A percentile compares a stretch with the other conserved stretches of the same genome.
phyloP scores from a whole-genome alignment of 2,329 filamentous ascomycete species.

The Ophiosphaerella herpotricha region DNA sequence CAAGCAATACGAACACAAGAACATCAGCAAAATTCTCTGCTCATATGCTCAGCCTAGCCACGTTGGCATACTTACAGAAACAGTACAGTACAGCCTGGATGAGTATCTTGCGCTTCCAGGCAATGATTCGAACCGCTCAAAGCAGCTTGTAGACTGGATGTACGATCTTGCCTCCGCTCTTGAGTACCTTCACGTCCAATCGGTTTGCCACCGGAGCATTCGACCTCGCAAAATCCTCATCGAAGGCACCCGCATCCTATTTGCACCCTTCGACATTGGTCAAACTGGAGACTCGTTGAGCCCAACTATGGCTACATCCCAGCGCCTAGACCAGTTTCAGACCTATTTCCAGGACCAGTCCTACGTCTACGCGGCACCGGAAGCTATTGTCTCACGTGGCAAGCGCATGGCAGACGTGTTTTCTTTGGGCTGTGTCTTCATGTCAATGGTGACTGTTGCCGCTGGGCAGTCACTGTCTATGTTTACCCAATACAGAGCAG shows the following conservation, averaged over 20 bases:
- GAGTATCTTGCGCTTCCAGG: slow-evolving; percentile 41
- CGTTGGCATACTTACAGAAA: slow-evolving; percentile 40
- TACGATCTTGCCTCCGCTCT: slow-evolving; percentile 46
- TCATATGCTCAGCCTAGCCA: slow-evolving; percentile 46
- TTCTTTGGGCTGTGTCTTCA: slow-evolving; percentile 47
- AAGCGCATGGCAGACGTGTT: slow-evolving; percentile 47
- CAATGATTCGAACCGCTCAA: slow-evolving; percentile 36
- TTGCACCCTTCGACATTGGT: slow-evolving; percentile 46
- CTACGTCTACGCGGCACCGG: slow-evolving; percentile 47
- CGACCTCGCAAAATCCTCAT: slow-evolving; percentile 48
- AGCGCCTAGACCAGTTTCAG: slow-evolving; percentile 36
- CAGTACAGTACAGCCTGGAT: slow-evolving; percentile 44
- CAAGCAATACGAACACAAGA: slow-evolving; percentile 46
- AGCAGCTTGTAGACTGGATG: slow-evolving; percentile 47
- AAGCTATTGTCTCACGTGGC: slow-evolving; percentile 42
- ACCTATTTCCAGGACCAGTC: slow-evolving; percentile 40
- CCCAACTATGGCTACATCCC: slow-evolving; percentile 31
- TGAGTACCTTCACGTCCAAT: slow-evolving; percentile 45
- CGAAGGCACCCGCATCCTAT: slow-evolving; percentile 38
- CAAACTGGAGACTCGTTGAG: slow-evolving; percentile 33
- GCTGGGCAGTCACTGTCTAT: slow-evolving; percentile 42
- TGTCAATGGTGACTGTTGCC: slow-evolving; percentile 46
- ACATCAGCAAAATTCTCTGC: slow-evolving; percentile 44
- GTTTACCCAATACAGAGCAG: slow-evolving; percentile 42
- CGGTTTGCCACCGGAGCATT: slow-evolving; percentile 45